These are phyloP conservation scores for Suhomyces kilbournensis DNA, from an alignment of 805 yeast species.

Conservation along the genomic window DNA sequence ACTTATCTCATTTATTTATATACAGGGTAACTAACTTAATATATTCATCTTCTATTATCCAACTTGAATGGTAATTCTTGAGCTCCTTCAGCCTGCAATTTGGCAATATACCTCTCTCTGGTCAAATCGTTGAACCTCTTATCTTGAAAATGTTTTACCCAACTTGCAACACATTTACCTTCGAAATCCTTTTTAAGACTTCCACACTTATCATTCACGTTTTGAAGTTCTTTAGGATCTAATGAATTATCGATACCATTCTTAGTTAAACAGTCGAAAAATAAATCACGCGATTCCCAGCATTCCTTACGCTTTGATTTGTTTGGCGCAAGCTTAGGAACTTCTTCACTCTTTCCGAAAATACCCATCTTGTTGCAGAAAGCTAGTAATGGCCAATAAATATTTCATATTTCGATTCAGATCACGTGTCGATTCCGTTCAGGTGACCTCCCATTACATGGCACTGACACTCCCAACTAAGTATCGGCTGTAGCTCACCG, in stretches of 20 bases:
- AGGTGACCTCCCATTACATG: neutral
- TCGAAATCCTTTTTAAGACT: conserved; percentile 57
- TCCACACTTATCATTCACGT: conserved; percentile 57
- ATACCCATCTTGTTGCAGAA: conserved; percentile 46
- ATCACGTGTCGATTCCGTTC: neutral
- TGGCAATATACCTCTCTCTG: conserved; percentile 63
- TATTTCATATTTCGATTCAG: neutral
- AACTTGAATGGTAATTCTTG: conserved; percentile 26
- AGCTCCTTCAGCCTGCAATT: conserved; percentile 70
- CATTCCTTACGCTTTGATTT: conserved; percentile 71
- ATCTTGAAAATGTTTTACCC: conserved; percentile 89
- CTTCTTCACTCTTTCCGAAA: conserved; percentile 36
- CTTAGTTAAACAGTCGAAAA: conserved; percentile 69
- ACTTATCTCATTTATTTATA: neutral
- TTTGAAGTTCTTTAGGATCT: conserved; percentile 46
- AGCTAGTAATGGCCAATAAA: neutral
- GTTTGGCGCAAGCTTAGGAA: conserved; percentile 47
- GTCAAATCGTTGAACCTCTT: conserved; percentile 76
- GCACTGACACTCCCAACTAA: neutral
- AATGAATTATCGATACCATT: conserved; percentile 68
- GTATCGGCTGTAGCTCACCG: neutral
- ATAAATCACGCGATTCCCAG: conserved; percentile 86
- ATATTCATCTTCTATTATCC: conserved; percentile 18
- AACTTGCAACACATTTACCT: conserved; percentile 74
- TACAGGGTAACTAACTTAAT: conserved; percentile 1